Conservation (phyloP, 305 asterid genomes). For the Ajuga reptans region DNA sequence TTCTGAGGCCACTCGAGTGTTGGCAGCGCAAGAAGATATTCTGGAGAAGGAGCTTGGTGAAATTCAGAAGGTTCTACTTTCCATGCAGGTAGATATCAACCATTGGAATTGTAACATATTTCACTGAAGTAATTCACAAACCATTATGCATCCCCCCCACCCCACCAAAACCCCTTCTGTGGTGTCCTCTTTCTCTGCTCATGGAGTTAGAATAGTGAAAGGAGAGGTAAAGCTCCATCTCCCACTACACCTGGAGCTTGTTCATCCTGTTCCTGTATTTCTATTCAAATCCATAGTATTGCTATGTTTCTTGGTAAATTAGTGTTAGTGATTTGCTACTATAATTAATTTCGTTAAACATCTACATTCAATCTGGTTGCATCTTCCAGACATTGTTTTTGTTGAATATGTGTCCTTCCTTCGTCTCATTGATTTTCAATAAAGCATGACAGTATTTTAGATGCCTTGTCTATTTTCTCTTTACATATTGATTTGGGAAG, state of each 20-base stretch:
- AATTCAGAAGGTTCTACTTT: conserved; percentile 71
- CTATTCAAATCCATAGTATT: background rate
- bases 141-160: background rate
- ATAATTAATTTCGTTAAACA: background rate
- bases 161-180: background rate
- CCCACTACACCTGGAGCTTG: background rate
- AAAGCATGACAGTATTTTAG: background rate
- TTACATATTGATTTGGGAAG: background rate
- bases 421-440: background rate
- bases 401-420: background rate
- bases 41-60: conserved; percentile 85
- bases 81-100: conserved; percentile 69
- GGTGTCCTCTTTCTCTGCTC: background rate
- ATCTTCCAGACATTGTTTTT: background rate
- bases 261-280: background rate
- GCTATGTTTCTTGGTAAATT: background rate
- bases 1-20: conserved; percentile 71
- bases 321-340: background rate
- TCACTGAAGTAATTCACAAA: background rate
- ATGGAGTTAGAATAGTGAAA: background rate
- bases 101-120: background rate
- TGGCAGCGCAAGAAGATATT: conserved; percentile 63
- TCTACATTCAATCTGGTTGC: background rate
- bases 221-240: background rate
- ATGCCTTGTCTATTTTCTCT: background rate